Evolutionary conservation across 306 rosid genomes (phyloP), one percentile per base, ranked within the genome.

Genomic region (Hippophae tibetana): DNA sequence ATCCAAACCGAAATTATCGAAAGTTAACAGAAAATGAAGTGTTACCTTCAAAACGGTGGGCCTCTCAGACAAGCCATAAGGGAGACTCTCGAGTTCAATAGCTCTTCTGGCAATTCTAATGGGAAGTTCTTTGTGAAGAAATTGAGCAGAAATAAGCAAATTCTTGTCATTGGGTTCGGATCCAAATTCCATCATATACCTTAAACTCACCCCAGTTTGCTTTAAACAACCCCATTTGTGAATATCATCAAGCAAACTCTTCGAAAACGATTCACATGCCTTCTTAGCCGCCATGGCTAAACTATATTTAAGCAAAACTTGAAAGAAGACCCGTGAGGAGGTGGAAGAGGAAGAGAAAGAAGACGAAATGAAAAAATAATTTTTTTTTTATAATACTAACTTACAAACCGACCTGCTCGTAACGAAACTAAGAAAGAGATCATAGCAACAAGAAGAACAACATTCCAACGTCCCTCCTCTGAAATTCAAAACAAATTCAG

Each of bases 151-250:
- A 48, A 89, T 70, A 2, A 86, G 55, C 65, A 89, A 58, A 74
- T 86, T 82, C 56, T 60, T 73, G 0, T 49, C 6, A 7, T 69
- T 68, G 2, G 95, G 95, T 42, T 64, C 66, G 6, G 80, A 84
- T 46, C 97, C 95, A 43, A 89, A 89, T 45, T 86, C 93, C 95
- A 82, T 89, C 97, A 89, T 89, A 71, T 89, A 80, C 77, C 83
- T 69, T 71, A 89, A 76, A 43, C 89, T 84, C 1, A 89, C 97
- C 31, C 95, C 95, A 1, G 84, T 90, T 71, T 84, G 94, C 76
- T 79, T 82, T 86, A 84, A 40, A 63, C 90, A 73, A 5, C 94
- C 97, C 90, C 94, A 90, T 79, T 57, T 81, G 7, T 82, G 79
- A 12, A 86, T 86, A n/a, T 86, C 97, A 6, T 86, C 89, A 8